Conservation (phyloP, 73 alveolate species). For the Tetrahymena malaccensis region DNA sequence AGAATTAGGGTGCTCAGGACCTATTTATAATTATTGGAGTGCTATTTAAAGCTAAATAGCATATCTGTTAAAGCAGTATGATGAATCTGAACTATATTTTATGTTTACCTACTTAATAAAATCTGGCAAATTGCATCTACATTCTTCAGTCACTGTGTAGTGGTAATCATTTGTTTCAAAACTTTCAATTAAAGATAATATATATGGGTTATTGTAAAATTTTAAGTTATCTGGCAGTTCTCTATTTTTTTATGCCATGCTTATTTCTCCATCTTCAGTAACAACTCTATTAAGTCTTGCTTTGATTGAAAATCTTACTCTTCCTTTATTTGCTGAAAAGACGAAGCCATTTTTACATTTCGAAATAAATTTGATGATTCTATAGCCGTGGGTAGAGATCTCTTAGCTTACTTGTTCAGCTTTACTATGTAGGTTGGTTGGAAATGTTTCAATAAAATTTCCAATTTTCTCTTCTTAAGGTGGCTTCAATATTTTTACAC, state of each 20-base stretch:
- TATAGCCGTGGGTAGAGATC: background rate
- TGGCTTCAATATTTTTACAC: background rate
- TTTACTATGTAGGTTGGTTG: background rate
- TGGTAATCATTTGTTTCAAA: background rate
- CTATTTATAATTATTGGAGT: background rate
- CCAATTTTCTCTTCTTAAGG: background rate
- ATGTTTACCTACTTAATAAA: background rate
- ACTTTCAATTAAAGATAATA: background rate
- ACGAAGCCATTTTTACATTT: background rate
- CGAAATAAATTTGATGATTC: background rate
- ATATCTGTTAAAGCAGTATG: background rate
- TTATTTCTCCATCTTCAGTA: background rate
- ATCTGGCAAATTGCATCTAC: background rate
- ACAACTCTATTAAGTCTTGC: background rate
- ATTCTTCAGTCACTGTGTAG: background rate
- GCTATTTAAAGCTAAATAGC: background rate
- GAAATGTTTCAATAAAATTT: background rate
- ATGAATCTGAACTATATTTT: background rate
- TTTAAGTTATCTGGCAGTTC: background rate
- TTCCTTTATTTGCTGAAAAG: background rate
- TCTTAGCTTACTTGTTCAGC: background rate
- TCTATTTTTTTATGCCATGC: background rate
- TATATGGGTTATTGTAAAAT: background rate
- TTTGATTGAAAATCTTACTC: background rate
- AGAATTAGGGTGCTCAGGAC: background rate